These are phyloP conservation scores for Furcasterigmium sp. DNA, from an alignment of 2,329 filamentous ascomycete species.

Conservation along the genomic window DNA sequence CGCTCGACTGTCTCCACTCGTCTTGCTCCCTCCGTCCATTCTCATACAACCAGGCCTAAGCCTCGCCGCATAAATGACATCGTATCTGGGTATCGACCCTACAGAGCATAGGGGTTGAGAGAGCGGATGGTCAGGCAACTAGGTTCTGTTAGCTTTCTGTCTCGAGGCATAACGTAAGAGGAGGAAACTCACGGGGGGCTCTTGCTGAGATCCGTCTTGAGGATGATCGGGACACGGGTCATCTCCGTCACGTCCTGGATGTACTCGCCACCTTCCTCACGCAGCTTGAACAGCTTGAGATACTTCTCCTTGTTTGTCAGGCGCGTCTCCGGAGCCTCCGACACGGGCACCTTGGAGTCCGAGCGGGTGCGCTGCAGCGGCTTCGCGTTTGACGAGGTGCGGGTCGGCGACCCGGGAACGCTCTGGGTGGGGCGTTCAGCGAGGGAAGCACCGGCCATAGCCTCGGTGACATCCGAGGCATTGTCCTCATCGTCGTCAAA, in stretches of 20 bases:
- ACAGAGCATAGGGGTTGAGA: constrained; percentile 71
- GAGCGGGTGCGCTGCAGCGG: constrained; percentile 83
- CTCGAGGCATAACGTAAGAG: background rate
- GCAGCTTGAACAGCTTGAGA: constrained; percentile 78
- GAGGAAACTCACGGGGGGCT: constrained; percentile 85
- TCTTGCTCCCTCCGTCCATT: no score
- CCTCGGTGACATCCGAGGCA: constrained; percentile 81
- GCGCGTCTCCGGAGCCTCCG: constrained; percentile 71
- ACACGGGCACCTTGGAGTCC: constrained; percentile 81
- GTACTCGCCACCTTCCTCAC: constrained; percentile 90
- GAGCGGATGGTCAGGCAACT: constrained; percentile 82
- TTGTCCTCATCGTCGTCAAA: constrained; percentile 93
- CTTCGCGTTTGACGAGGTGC: constrained; percentile 62
- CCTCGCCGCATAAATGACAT: background rate
- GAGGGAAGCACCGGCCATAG: constrained; percentile 85
- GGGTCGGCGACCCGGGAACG: constrained; percentile 84
- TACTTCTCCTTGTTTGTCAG: constrained; percentile 96
- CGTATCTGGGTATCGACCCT: constrained; percentile 12
- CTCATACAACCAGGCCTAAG: no score
- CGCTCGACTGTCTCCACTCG: no score
- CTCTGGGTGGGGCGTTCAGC: constrained; percentile 89
- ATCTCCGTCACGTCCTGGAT: constrained; percentile 99
- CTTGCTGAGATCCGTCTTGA: constrained; percentile 98
- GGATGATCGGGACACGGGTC: constrained; percentile 92
- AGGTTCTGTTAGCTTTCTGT: constrained; percentile 27